These are phyloP conservation scores for Kingdonia uniflora DNA, from an alignment of 164 flowering plant genomes.

Conservation along the genomic window DNA sequence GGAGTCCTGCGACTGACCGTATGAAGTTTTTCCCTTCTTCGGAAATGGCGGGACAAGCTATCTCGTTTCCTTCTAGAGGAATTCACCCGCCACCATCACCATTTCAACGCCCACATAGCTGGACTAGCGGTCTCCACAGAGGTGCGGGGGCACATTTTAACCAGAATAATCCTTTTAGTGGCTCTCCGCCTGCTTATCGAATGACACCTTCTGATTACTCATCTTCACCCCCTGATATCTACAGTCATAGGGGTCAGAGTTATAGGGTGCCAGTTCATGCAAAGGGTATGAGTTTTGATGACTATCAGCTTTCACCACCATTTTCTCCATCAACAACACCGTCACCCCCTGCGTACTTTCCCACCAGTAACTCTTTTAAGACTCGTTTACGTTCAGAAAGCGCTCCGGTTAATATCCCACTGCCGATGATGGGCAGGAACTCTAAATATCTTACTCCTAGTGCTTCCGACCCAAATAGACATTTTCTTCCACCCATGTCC, in stretches of 20 bases:
- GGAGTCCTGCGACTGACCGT: slow-evolving; percentile 81
- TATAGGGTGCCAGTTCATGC: slow-evolving; percentile 30
- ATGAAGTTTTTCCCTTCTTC: slow-evolving; percentile 42
- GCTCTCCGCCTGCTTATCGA: slow-evolving; percentile 42
- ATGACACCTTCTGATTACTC: slow-evolving; percentile 34
- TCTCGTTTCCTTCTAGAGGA: slow-evolving; percentile 48
- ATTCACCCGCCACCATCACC: slow-evolving; percentile 33
- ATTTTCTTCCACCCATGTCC: slow-evolving; percentile 74
- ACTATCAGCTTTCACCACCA: slow-evolving; percentile 74
- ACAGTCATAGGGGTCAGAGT: slow-evolving; percentile 27
- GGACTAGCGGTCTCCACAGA: slow-evolving; percentile 67
- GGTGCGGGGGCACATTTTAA: slow-evolving; percentile 18
- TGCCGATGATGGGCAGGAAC: slow-evolving; percentile 36
- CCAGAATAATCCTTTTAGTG: slow-evolving; percentile 27
- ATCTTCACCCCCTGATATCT: slow-evolving; percentile 42
- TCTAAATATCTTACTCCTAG: slow-evolving; percentile 49
- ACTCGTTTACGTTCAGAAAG: slow-evolving; percentile 42
- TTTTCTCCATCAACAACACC: slow-evolving; percentile 70
- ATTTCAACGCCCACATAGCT: slow-evolving; percentile 73
- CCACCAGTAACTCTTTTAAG: slow-evolving; percentile 27
- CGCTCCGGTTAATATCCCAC: slow-evolving; percentile 78
- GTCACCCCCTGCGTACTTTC: slow-evolving; percentile 50
- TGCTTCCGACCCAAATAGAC: slow-evolving; percentile 65
- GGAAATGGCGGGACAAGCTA: slow-evolving; percentile 20
- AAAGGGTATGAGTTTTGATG: slow-evolving; percentile 42